Conservation (phyloP, 768 basidiomycete genomes). For the Phylloporus arenicola region DNA sequence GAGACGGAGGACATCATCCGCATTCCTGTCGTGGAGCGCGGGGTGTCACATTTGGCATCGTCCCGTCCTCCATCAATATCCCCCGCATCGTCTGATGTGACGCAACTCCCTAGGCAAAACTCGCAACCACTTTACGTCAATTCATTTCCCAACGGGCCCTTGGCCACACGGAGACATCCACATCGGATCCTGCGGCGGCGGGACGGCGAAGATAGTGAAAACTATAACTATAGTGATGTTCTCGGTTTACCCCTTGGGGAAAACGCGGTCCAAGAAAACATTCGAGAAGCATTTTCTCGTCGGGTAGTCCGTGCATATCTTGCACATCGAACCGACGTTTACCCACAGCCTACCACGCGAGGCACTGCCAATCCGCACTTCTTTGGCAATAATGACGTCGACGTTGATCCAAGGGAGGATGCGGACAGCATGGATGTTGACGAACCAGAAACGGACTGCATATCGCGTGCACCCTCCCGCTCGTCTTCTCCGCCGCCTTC, state of each 20-base stretch:
- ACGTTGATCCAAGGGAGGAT: constrained; percentile 29
- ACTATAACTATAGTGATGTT: constrained; percentile 40
- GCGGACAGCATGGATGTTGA: constrained; percentile 47
- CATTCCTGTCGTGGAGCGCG: constrained; percentile 39
- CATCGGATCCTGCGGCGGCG: constrained; percentile 18
- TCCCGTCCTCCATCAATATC: constrained; percentile 9
- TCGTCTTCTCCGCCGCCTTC: constrained; percentile 45
- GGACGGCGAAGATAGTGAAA: constrained; percentile 28
- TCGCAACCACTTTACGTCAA: constrained; percentile 35
- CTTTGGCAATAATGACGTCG: constrained; percentile 20
- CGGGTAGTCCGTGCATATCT: constrained; percentile 41
- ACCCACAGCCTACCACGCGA: constrained; percentile 20
- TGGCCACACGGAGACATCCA: constrained; percentile 18
- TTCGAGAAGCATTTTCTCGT: constrained; percentile 48
- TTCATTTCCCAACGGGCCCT: constrained; percentile 9
- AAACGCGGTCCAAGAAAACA: constrained; percentile 48
- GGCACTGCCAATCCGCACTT: constrained; percentile 8
- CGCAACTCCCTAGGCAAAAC: constrained; percentile 14
- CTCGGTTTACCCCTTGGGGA: constrained; percentile 57
- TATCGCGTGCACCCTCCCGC: constrained; percentile 46
- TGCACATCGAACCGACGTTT: constrained; percentile 19
- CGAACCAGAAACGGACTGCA: constrained; percentile 48
- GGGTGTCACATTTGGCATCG: constrained; percentile 10
- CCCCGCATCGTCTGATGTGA: constrained; percentile 8
- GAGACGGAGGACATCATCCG: constrained; percentile 66